A percentile compares a stretch with the other conserved stretches of the same genome.
phyloP scores from a whole-genome alignment of 352 stramenopile species.

The Globisporangium uncinulatum region DNA sequence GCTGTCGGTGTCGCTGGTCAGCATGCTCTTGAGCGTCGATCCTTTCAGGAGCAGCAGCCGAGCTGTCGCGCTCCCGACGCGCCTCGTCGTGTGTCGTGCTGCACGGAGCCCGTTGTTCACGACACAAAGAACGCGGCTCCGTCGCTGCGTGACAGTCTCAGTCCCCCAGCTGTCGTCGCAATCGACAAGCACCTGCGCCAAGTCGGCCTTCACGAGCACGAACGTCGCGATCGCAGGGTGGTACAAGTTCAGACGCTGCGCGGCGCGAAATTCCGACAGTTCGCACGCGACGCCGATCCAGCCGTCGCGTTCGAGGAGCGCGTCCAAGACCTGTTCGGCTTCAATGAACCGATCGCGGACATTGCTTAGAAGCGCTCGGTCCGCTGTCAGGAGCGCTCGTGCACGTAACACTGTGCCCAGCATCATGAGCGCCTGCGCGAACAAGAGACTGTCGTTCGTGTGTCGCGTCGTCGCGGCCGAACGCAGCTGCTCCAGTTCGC shows the following conservation, averaged over 20 bases:
- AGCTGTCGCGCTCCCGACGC: slow-evolving; percentile 34
- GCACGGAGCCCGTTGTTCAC: slow-evolving; percentile 35
- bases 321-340: slow-evolving; percentile 38
- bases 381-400: slow-evolving; percentile 20
- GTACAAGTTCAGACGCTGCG: slow-evolving; percentile 49
- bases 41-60: slow-evolving; percentile 53
- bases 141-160: slow-evolving; percentile 16
- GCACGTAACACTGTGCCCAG: slow-evolving; percentile 28
- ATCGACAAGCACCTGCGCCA: slow-evolving; percentile 47
- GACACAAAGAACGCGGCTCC: slow-evolving; percentile 18
- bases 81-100: slow-evolving; percentile 32
- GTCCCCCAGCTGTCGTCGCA: slow-evolving; percentile 15
- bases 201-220: slow-evolving; percentile 41
- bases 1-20: slow-evolving; percentile 3
- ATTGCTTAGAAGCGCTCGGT: slow-evolving; percentile 8
- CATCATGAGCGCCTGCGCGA: slow-evolving; percentile 32
- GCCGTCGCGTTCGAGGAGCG: slow-evolving; percentile 39
- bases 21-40: slow-evolving; percentile 39
- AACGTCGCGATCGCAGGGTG: slow-evolving; percentile 40
- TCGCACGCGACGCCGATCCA: slow-evolving; percentile 39
- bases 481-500: slow-evolving; percentile 21
- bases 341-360: slow-evolving; percentile 22
- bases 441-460: slow-evolving; percentile 25
- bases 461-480: slow-evolving; percentile 14
- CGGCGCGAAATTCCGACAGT: slow-evolving; percentile 1